Percentiles rank a stretch among this genome's conserved stretches.
Conservation (phyloP, 2,329 filamentous ascomycete genomes). For the Colletotrichum scovillei region DNA sequence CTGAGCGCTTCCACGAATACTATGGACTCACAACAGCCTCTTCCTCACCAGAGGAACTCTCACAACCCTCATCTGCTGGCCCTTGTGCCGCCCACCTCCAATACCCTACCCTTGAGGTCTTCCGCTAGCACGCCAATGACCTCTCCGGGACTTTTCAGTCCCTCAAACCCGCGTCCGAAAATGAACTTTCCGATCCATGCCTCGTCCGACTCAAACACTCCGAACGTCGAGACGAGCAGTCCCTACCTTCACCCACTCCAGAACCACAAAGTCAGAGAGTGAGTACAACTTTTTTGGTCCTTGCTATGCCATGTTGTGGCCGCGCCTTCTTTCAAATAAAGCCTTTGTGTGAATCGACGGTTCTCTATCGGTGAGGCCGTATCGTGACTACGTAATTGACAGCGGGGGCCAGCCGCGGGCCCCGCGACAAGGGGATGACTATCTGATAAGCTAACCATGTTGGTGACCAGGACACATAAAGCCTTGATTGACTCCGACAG, state of each 20-base stretch:
- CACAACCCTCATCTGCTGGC: slow-evolving; percentile 32
- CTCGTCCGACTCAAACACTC: slow-evolving; percentile 65
- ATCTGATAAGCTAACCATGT: slow-evolving; percentile 23
- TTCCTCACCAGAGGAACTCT: slow-evolving; percentile 22
- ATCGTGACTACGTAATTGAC: slow-evolving; percentile 15
- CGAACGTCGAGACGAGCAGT: slow-evolving; percentile 60
- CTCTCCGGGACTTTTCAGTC: slow-evolving; percentile 72
- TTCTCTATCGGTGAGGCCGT: background rate
- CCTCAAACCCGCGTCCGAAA: slow-evolving; percentile 55
- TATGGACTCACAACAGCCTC: slow-evolving; percentile 29
- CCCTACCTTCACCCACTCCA: slow-evolving; percentile 78
- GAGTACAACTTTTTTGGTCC: slow-evolving; percentile 51
- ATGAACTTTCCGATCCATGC: slow-evolving; percentile 52
- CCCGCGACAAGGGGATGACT: slow-evolving; percentile 18
- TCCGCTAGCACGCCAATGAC: slow-evolving; percentile 69
- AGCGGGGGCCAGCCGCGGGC: background rate
- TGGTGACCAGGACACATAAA: slow-evolving; percentile 77
- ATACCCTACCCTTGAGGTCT: slow-evolving; percentile 58
- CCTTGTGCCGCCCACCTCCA: slow-evolving; percentile 43
- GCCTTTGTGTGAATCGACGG: background rate
- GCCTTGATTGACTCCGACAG: slow-evolving; percentile 91
- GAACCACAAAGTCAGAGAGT: slow-evolving; percentile 81
- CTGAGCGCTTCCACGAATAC: slow-evolving; percentile 1
- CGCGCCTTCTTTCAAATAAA: background rate
- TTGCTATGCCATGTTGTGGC: background rate